Evolutionary conservation across 1,139 yeast species (phyloP).

Genomic region (Geotrichum citri-aurantii): DNA sequence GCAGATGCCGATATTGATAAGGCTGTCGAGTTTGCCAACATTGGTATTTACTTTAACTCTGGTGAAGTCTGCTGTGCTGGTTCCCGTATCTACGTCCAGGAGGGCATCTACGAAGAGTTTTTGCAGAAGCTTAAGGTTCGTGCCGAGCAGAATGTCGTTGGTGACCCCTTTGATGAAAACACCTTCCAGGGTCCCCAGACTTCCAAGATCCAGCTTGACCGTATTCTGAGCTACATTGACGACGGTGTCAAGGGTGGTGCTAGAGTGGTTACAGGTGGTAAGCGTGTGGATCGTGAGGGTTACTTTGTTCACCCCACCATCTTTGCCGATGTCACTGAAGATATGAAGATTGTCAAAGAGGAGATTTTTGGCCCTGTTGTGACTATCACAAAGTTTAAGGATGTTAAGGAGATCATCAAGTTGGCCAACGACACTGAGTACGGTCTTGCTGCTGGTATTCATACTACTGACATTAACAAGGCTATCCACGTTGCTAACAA

Average conservation of each 20-base stretch:
- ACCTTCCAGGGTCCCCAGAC: conserved; percentile 86
- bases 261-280: conserved; percentile 70
- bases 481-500: conserved; percentile 60
- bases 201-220: conserved; percentile 65
- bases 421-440: conserved; percentile 69
- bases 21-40: conserved; percentile 52
- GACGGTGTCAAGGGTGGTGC: conserved; percentile 75
- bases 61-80: conserved; percentile 89
- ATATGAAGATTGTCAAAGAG: conserved; percentile 66
- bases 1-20: conserved; percentile 61
- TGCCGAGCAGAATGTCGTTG: conserved; percentile 47
- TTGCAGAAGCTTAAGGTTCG: conserved; percentile 50
- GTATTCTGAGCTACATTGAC: conserved; percentile 67
- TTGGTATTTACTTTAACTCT: conserved; percentile 66
- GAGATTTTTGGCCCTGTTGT: conserved; percentile 89
- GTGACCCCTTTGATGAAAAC: conserved; percentile 68
- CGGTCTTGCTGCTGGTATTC: conserved; percentile 84
- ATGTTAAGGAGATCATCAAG: conserved; percentile 62
- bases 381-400: conserved; percentile 63
- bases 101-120: conserved; percentile 62
- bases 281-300: conserved; percentile 56
- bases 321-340: conserved; percentile 62
- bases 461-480: conserved; percentile 56
- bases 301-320: conserved; percentile 76
- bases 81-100: conserved; percentile 73